Base-by-base conservation (phyloP, 192 early-diverging fungal genomes). In the Coemansia sp. region DNA sequence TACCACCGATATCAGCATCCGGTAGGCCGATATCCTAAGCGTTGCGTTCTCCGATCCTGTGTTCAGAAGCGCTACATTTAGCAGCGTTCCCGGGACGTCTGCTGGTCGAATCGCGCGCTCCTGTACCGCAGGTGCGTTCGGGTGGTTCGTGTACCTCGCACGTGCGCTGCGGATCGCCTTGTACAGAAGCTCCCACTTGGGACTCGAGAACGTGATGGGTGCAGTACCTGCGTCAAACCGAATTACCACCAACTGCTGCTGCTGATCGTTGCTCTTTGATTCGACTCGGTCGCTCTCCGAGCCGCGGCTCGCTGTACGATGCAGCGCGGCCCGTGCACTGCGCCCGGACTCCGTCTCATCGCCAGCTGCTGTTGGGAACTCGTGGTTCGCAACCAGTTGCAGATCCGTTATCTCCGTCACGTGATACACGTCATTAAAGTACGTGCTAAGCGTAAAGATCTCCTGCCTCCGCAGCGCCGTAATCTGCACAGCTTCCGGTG, bases 41-140 rank as follows among this genome's bases (percentile, higher is more conserved):
- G 84, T 86, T 4, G 93, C 84, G 65, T 96, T 93, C 22, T 90
- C 88, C 45, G 90, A 91, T 0, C 92, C 93, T 49, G 94, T 84
- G 75, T 97, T 96, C 46, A 95, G 81, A 64, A 99, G 71, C 19
- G 96, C 92, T 84, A 98, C 94, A 62, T 96, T 98, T 43, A 98
- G 83, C 45, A 98, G 74, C 18, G 90, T 92, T 11, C 95, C 96
- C 0, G 95, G 93, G 8, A 97, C 94, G 85, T 96, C 94, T 11
- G 86, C 84, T 5, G 96, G 94, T 54, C 90, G 87, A 52, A 98
- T 89, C 3, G 80, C 86, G 58, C 94, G 88, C 56, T 94, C 90
- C 13, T 89, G 90, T 60, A 88, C 88, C 0, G 90, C 71, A 12
- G 69, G 57, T 3, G 62, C 68, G 9, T 65, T 66, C 3, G 71